Evolutionary conservation across 352 stramenopile genomes (phyloP).

Genomic region (Globisporangium rhizosaccharum): DNA sequence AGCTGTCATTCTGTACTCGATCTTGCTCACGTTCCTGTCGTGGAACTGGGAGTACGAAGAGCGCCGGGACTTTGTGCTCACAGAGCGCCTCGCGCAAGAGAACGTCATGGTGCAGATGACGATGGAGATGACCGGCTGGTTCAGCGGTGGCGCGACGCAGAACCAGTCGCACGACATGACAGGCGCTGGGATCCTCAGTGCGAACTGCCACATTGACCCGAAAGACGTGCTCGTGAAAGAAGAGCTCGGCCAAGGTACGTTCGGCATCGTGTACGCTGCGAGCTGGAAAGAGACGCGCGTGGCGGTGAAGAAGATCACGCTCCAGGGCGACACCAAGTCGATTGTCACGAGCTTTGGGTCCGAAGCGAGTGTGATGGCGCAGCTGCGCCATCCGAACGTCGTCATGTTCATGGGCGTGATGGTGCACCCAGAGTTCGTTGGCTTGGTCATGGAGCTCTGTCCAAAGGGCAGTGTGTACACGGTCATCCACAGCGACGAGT

Average conservation of each 20-base stretch:
- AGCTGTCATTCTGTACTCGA: slow-evolving; percentile 71
- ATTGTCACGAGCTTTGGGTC: slow-evolving; percentile 82
- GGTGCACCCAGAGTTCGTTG: slow-evolving; percentile 82
- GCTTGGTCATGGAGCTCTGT: slow-evolving; percentile 87
- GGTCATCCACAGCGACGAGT: slow-evolving; percentile 69
- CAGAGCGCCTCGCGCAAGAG: slow-evolving; percentile 73
- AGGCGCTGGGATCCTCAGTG: slow-evolving; percentile 54
- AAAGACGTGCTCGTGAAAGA: slow-evolving; percentile 79
- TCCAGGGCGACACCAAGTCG: slow-evolving; percentile 71
- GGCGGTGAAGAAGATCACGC: slow-evolving; percentile 81
- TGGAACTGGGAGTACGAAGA: slow-evolving; percentile 89
- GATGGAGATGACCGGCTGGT: slow-evolving; percentile 87
- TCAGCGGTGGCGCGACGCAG: slow-evolving; percentile 62
- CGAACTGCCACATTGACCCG: slow-evolving; percentile 80
- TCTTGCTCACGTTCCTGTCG: slow-evolving; percentile 71
- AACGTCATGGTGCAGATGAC: slow-evolving; percentile 88
- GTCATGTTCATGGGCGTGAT: slow-evolving; percentile 91
- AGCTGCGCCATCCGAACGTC: slow-evolving; percentile 78
- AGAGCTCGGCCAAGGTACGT: slow-evolving; percentile 71
- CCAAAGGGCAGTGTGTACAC: slow-evolving; percentile 82
- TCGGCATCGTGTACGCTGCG: slow-evolving; percentile 69
- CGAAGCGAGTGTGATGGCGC: slow-evolving; percentile 78
- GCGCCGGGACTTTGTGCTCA: slow-evolving; percentile 79
- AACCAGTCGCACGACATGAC: slow-evolving; percentile 43
- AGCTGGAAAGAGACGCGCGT: slow-evolving; percentile 80